These are phyloP conservation scores for Oryza meridionalis DNA, from an alignment of 176 grass and related monocot genomes.

Conservation along the genomic window DNA sequence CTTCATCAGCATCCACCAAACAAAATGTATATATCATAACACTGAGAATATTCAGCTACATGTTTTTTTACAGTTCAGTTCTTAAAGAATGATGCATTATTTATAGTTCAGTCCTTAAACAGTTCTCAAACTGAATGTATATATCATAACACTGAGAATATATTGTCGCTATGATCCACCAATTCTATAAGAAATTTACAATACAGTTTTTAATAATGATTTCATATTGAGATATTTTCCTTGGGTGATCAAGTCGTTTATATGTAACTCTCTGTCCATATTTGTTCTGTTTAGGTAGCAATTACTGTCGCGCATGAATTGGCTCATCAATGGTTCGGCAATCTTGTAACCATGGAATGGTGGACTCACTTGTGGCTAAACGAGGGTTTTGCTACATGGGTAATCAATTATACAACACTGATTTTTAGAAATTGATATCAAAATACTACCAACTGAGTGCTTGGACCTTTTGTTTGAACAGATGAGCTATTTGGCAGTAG, in stretches of 20 bases:
- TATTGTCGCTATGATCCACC: no score
- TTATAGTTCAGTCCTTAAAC: neutral
- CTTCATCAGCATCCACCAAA: conserved; percentile 63
- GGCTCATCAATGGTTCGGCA: conserved; percentile 83
- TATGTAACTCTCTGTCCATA: conserved; percentile 12
- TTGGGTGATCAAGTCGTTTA: neutral
- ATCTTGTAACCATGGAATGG: conserved; percentile 74
- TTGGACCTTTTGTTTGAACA: conserved; percentile 39
- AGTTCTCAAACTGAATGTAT: no score
- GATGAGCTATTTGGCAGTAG: conserved; percentile 65
- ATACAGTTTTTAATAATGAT: neutral
- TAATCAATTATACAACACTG: conserved; percentile 20
- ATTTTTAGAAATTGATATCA: neutral
- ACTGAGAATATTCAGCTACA: conserved; percentile 25
- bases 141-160: no score
- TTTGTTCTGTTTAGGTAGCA: conserved; percentile 53
- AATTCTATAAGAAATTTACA: neutral
- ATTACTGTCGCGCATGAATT: conserved; percentile 79
- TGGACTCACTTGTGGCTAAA: conserved; percentile 91
- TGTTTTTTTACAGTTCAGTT: conserved; percentile 21
- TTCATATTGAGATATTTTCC: neutral
- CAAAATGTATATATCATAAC: conserved; percentile 43
- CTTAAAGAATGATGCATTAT: neutral
- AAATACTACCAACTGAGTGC: neutral
- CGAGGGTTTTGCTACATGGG: conserved; percentile 82